Percentiles rank a stretch among this genome's conserved stretches.
These are phyloP conservation scores for Leucocoprinus leucothites DNA, from an alignment of 768 basidiomycete genomes.

Conservation along the genomic window DNA sequence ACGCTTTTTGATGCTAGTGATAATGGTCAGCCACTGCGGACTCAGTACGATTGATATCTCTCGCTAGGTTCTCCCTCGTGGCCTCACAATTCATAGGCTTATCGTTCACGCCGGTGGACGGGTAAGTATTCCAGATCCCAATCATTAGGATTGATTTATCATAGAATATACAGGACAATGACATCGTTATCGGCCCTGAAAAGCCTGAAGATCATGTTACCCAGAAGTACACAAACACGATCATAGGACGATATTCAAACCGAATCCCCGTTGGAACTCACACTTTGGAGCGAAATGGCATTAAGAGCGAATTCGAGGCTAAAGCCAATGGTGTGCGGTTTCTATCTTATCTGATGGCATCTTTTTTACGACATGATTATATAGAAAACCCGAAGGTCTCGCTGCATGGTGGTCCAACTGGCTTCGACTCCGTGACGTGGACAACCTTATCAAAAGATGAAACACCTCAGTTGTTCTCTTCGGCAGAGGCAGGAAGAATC, in stretches of 20 bases:
- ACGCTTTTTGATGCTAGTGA: constrained; percentile 10
- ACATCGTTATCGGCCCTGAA: constrained; percentile 75
- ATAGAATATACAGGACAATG: constrained; percentile 21
- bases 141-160: not conserved
- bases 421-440: constrained; percentile 61
- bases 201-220: constrained; percentile 50
- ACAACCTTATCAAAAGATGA: constrained; percentile 36
- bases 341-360: not conserved
- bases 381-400: constrained; percentile 54
- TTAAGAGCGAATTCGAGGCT: constrained; percentile 44
- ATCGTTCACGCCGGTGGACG: constrained; percentile 63
- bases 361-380: constrained; percentile 2
- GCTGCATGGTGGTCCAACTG: constrained; percentile 68
- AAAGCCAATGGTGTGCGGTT: constrained; percentile 33
- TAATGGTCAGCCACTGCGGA: not conserved
- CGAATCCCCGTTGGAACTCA: constrained; percentile 63
- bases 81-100: constrained; percentile 66
- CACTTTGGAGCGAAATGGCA: constrained; percentile 48
- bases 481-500: constrained; percentile 49
- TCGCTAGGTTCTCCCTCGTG: constrained; percentile 58
- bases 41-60: constrained; percentile 7
- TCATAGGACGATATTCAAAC: constrained; percentile 74
- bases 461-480: constrained; percentile 54
- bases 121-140: constrained; percentile 32
- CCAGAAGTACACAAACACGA: constrained; percentile 70